Base-by-base conservation (phyloP, 306 rosid genomes). In the Alnus glutinosa region DNA sequence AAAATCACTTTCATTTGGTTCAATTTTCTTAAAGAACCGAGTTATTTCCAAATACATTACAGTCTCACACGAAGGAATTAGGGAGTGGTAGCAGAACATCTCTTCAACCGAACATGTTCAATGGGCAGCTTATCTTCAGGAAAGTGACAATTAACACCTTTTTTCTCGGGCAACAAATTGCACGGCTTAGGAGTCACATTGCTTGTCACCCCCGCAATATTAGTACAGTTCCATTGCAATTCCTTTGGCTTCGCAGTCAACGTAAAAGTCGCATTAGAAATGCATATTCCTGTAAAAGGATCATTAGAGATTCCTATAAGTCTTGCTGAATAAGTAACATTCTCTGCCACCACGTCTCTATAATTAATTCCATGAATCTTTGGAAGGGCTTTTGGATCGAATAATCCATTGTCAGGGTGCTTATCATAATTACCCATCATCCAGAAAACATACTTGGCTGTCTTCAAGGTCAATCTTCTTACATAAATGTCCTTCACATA, bases 391-490 rank as follows among this genome's bases (percentile, higher is more conserved):
- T 76, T 84, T 2, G 94, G 94, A 47, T 90, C 85, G 75, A 58
- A 92, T 19, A 34, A 3, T 0, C 66, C 66, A 0, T 48, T 2
- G n/a, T 86, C 93, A 0, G 97, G 85, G 50, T 94, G 96, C 0
- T 85, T 74, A 1, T 88, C 85, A 75, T 94, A 92, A 44, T 82
- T 1, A 0, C 97, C 94, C 0, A 90, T 86, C 85, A 91, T 89
- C 91, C 88, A 88, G 50, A 91, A 91, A 7, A 82, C 97, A 50
- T 87, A 93, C 50, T 89, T 91, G 94, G 89, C 91, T 7, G 90
- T 85, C 10, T 74, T 75, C 16, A 91, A 50, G 34, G 3, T 70
- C 91, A 89, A 58, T 78, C 90, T 83, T 47, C 80, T 84, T 0
- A 82, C 92, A 84, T 78, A 90, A 8, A 94, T 91, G 77, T 90